Conservation (phyloP, 495 filamentous ascomycete species). For the Astrothelium macrocarpum region DNA sequence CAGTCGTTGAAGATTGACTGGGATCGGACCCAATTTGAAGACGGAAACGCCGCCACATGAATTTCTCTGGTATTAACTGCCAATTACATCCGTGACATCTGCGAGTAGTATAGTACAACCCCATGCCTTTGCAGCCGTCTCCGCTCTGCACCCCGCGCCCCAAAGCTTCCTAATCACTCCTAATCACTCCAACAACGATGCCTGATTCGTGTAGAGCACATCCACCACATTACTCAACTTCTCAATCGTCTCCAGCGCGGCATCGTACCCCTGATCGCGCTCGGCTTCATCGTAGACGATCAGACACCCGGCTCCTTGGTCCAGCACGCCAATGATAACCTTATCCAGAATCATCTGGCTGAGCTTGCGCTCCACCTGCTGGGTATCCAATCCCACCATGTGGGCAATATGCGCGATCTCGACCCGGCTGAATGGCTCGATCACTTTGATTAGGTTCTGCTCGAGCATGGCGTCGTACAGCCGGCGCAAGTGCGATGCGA, state of each 20-base stretch:
- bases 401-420: constrained; percentile 95
- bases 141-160: too few species aligned
- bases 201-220: constrained; percentile 94
- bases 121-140: not conserved
- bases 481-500: constrained; percentile 84
- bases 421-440: constrained; percentile 93
- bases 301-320: constrained; percentile 94
- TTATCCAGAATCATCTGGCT: constrained; percentile 99
- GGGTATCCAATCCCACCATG: constrained; percentile 90
- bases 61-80: not conserved
- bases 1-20: not conserved
- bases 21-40: not conserved
- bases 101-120: constrained; percentile 8
- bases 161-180: not conserved
- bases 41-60: too few species aligned
- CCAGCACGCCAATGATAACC: constrained; percentile 92
- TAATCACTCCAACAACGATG: constrained; percentile 77
- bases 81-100: not conserved
- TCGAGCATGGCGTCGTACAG: constrained; percentile 98
- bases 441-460: constrained; percentile 98
- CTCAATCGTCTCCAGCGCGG: constrained; percentile 88
- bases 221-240: constrained; percentile 97
- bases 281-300: constrained; percentile 94
- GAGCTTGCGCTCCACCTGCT: constrained; percentile 95
- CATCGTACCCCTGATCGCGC: constrained; percentile 86